Percentiles rank a stretch among this genome's conserved stretches.
phyloP scores from a whole-genome alignment of 371 early-diverging fungal genomes.

The Lichtheimia hyalospora region DNA sequence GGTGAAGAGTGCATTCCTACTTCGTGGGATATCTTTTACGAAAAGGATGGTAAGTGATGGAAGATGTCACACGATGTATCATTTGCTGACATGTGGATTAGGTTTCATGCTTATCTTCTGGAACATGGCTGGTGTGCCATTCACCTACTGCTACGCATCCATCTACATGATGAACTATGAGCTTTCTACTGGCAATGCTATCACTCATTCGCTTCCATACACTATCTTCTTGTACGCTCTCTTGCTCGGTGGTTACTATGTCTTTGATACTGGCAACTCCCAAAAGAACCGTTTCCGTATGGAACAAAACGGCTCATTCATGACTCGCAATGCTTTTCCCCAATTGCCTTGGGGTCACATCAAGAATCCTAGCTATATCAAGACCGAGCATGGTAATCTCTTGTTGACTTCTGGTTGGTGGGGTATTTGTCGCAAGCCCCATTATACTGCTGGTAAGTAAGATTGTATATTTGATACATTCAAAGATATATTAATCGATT shows the following conservation, averaged over 20 bases:
- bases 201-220: slow-evolving; percentile 40
- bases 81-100: slow-evolving; percentile 5
- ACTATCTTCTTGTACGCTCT: slow-evolving; percentile 37
- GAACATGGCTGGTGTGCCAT: slow-evolving; percentile 64
- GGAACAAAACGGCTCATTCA: slow-evolving; percentile 63
- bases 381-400: slow-evolving; percentile 74
- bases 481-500: background rate
- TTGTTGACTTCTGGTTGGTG: slow-evolving; percentile 87
- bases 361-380: slow-evolving; percentile 72
- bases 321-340: slow-evolving; percentile 61
- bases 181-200: slow-evolving; percentile 35
- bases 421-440: slow-evolving; percentile 83
- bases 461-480: too few relatives aligned
- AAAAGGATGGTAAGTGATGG: slow-evolving; percentile 48
- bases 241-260: slow-evolving; percentile 48
- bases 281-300: slow-evolving; percentile 89
- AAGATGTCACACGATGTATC: background rate
- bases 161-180: slow-evolving; percentile 54
- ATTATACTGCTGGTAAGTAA: slow-evolving; percentile 70
- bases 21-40: slow-evolving; percentile 70
- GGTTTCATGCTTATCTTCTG: slow-evolving; percentile 65
- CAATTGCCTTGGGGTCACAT: slow-evolving; percentile 68
- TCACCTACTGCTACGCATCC: slow-evolving; percentile 60
- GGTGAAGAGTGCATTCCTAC: slow-evolving; percentile 79
- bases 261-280: slow-evolving; percentile 74